Percentiles rank a stretch among this genome's conserved stretches.
These are phyloP conservation scores for Trametes hirsuta DNA, from an alignment of 1,284 basidiomycete genomes.

Conservation along the genomic window DNA sequence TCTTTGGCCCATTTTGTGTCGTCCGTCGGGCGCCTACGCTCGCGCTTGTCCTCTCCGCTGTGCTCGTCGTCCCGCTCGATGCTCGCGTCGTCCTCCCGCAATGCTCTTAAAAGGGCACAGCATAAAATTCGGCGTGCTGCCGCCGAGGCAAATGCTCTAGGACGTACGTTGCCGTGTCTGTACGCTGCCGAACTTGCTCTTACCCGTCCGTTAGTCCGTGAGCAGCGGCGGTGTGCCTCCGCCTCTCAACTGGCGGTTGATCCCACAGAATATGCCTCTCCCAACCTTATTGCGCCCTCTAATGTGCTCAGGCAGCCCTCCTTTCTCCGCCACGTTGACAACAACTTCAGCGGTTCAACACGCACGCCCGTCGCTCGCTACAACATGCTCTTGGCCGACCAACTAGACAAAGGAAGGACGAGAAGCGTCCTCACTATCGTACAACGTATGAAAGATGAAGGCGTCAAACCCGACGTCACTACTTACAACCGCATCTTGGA, in stretches of 20 bases:
- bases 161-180: background rate
- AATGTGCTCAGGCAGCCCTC: background rate
- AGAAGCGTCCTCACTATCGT: constrained; percentile 29
- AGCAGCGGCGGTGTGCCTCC: constrained; percentile 26
- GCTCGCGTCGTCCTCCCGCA: constrained; percentile 46
- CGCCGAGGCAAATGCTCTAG: constrained; percentile 4
- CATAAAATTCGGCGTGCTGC: constrained; percentile 4
- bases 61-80: constrained; percentile 30
- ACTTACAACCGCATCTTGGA: constrained; percentile 62
- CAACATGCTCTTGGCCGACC: constrained; percentile 23
- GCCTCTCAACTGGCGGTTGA: constrained; percentile 14
- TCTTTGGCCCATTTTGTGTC: constrained; percentile 4
- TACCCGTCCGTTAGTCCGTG: background rate
- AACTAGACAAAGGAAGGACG: constrained; percentile 12
- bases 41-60: constrained; percentile 6
- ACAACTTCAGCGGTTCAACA: constrained; percentile 6
- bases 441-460: constrained; percentile 57
- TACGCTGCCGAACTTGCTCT: background rate
- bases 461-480: constrained; percentile 50
- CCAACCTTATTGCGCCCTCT: constrained; percentile 1
- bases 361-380: constrained; percentile 20
- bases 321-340: constrained; percentile 8
- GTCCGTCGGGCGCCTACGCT: background rate
- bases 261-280: background rate
- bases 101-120: constrained; percentile 35